These are phyloP conservation scores for Pelargonium fulgidum DNA, from an alignment of 441 rosid species.

Conservation along the genomic window DNA sequence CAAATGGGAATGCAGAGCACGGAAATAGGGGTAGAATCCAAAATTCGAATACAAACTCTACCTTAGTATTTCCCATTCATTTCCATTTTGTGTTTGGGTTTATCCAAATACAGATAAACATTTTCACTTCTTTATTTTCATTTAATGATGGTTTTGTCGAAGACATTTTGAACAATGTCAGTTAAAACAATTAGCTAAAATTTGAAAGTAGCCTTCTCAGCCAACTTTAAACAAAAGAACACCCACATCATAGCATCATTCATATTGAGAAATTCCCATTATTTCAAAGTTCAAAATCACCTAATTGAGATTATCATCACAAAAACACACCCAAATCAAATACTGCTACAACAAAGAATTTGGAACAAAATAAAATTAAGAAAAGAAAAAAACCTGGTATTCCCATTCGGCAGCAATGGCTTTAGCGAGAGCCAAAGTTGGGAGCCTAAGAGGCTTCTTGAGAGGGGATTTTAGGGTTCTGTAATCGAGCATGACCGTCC, in stretches of 20 bases:
- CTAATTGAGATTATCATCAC: no score
- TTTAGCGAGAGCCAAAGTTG: slow-evolving; percentile 69
- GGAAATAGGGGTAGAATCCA: no score
- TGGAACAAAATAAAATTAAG: slow-evolving; percentile 3
- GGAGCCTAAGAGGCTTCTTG: slow-evolving; percentile 73
- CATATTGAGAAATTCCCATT: neutral
- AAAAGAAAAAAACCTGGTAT: slow-evolving; percentile 56
- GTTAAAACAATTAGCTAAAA: no score
- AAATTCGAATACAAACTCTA: no score
- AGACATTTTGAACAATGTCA: neutral
- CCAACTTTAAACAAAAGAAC: neutral
- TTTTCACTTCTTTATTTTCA: neutral
- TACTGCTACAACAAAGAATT: neutral
- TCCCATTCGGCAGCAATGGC: slow-evolving; percentile 97
- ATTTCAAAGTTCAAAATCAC: no score
- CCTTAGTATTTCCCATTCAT: neutral
- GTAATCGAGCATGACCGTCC: slow-evolving; percentile 95
- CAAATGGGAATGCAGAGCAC: no score
- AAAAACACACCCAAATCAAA: neutral
- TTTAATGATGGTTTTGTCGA: neutral
- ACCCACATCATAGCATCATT: neutral
- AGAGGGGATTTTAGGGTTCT: slow-evolving; percentile 89
- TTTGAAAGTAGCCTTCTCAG: neutral
- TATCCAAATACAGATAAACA: neutral
- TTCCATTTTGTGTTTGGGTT: neutral